phyloP scores from a whole-genome alignment of 257 asterid genomes.

The Rauvolfia tetraphylla region DNA sequence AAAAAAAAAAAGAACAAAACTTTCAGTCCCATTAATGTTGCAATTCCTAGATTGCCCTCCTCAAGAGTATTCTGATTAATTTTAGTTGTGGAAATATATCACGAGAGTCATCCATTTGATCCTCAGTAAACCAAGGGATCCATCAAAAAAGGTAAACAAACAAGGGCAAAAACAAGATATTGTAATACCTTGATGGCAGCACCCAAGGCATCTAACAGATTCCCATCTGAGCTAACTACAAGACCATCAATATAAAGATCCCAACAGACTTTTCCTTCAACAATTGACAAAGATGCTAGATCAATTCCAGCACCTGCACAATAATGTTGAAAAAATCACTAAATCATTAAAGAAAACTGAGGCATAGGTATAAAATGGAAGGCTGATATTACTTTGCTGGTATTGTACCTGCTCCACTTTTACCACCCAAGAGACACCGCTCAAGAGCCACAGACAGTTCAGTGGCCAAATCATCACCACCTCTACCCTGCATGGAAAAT shows the following conservation, averaged over 20 bases:
- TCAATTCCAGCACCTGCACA: conserved; percentile 82
- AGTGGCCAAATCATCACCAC: conserved; percentile 75
- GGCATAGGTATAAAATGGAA: background rate
- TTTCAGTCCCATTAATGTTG: background rate
- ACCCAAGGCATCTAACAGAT: conserved; percentile 78
- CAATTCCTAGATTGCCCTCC: background rate
- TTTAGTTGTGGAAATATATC: background rate
- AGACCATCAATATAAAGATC: conserved; percentile 88
- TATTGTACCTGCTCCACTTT: conserved; percentile 82
- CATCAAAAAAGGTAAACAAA: too few species aligned
- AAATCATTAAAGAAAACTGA: conserved; percentile 10
- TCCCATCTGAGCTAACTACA: conserved; percentile 90
- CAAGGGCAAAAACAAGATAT: background rate
- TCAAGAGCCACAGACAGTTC: conserved; percentile 83
- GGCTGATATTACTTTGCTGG: background rate
- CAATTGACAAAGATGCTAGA: conserved; percentile 68
- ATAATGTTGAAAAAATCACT: conserved; percentile 3
- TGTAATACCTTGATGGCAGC: conserved; percentile 77
- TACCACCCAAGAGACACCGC: conserved; percentile 80
- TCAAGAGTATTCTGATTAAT: background rate
- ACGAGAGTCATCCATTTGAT: background rate
- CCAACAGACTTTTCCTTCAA: conserved; percentile 91
- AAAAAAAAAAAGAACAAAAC: too few species aligned
- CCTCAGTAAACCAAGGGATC: background rate
- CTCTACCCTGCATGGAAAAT: conserved; percentile 65